Base-by-base conservation (phyloP, 2,329 filamentous ascomycete genomes). In the Fusarium mundagurra region DNA sequence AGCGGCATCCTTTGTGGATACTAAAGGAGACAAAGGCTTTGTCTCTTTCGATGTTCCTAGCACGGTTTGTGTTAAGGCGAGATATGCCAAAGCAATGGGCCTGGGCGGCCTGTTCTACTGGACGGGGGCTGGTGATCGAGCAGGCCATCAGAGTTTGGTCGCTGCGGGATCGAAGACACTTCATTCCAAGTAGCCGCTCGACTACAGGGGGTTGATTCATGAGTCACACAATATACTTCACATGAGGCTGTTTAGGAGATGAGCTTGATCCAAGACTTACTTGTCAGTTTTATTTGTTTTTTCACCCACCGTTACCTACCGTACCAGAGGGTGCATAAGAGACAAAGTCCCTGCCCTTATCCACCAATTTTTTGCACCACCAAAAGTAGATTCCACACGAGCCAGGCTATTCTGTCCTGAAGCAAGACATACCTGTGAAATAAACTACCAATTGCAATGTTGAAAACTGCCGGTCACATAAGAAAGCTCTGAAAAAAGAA, bases 51-150 rank as follows among this genome's bases (percentile, higher is more conserved):
- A 93, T 75, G 90, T 88, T 38, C 87, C 90, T 10, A 82, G 83
- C 31, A 92, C 90, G 2, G 90, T 93, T 22, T 80, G 83, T 61
- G 85, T 87, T 76, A 93, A 93, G 81, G 91, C 90, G 1, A 83
- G 84, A 41, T 92, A 89, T 76, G 90, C 87, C 53, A 87, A 85
- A 53, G 81, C 84, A 41, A 84, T 85, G 67, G 85, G 85, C 3
- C 82, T 93, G 4, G 91, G 87, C 0, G 91, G 91, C 0, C 73
- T 93, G 36, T 93, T 93, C 79, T 93, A 92, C 81, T 93, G 91
- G 91, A 91, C 91, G 44, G 90, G 91, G 5, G 88, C 87, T 5
- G 89, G 87, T 0, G 91, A 93, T 81, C 84, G 86, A 13, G 80
- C 83, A 45, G 88, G 86, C 5, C 75, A 81, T 14, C 83, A 87